Evolutionary conservation across 805 yeast species (phyloP), one percentile per base, ranked within the genome.

Genomic region (Saccharomycopsis sp.): DNA sequence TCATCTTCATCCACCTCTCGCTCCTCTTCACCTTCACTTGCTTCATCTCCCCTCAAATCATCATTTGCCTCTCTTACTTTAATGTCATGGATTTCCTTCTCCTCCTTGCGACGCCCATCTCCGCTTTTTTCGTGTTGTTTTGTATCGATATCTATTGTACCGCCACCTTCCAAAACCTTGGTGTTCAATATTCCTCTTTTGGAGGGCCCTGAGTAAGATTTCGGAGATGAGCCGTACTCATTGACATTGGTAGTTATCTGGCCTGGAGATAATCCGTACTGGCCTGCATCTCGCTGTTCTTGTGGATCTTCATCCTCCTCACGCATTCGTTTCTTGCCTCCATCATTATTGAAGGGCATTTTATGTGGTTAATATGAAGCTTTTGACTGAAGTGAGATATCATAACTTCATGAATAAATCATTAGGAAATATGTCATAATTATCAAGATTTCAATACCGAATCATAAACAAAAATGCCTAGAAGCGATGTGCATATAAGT

Each of bases 231-330:
- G 12, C 37, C 12, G 37, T 29, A 29, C 9, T 29, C 37, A 29
- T 29, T 29, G 5, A 12, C 12, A 29, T 7, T 29, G 5, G 37
- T 29, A 29, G 37, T 5, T 29, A 5, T 29, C 12, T 7, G 12
- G 5, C 37, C 37, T 29, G 37, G 12, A 7, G 12, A 7, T 29
- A 29, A 7, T 29, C 37, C 37, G 12, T 29, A 29, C 12, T 29
- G 37, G 12, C 12, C 12, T 12, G 12, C 9, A 7, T 29, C 37
- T 29, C 12, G 37, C 5, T 29, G 5, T 44, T 18, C 48, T 12
- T 44, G 21, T 44, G 48, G 18, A 16, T 44, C 48, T 44, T 44
- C 48, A 5, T 44, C 48, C 16, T 44, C 48, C 48, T 44, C 48
- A 7, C 48, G 8, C 48, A 44, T 44, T 44, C 48, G 48, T 44